phyloP scores from a whole-genome alignment of 2,329 filamentous ascomycete genomes.

The Pseudogymnoascus destructans region DNA sequence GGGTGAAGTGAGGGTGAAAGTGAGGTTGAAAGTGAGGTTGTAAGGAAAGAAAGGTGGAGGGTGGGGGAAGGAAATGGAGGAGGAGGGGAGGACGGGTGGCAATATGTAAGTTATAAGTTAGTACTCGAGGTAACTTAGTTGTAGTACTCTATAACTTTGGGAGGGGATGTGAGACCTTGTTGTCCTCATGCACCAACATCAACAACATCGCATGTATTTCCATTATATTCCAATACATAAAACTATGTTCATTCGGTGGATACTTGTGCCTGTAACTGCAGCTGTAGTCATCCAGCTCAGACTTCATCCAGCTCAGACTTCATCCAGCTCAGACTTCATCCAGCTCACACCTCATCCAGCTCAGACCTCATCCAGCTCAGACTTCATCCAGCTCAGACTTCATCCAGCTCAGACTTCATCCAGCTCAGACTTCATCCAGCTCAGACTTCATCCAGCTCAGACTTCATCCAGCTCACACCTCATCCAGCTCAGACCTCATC shows the following conservation, averaged over 20 bases:
- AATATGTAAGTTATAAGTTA: background rate
- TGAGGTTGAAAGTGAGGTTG: too few relatives aligned
- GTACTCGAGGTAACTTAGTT: background rate
- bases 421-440: too few relatives aligned
- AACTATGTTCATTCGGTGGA: background rate
- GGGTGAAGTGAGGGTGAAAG: background rate
- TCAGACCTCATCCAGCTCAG: too few relatives aligned
- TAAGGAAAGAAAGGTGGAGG: background rate
- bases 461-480: background rate
- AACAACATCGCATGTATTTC: background rate
- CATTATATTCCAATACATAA: background rate
- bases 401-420: too few relatives aligned
- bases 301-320: too few relatives aligned
- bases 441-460: too few relatives aligned
- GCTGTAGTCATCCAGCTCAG: too few relatives aligned
- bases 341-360: too few relatives aligned
- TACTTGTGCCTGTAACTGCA: background rate
- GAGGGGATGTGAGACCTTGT: background rate
- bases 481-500: too few relatives aligned
- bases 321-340: too few relatives aligned
- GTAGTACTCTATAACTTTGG: background rate
- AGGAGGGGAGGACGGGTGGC: background rate
- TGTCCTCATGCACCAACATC: background rate
- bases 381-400: too few relatives aligned
- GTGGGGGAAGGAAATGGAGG: background rate